Conservation (phyloP, 768 basidiomycete genomes). For the Daedaleopsis sinensis region DNA sequence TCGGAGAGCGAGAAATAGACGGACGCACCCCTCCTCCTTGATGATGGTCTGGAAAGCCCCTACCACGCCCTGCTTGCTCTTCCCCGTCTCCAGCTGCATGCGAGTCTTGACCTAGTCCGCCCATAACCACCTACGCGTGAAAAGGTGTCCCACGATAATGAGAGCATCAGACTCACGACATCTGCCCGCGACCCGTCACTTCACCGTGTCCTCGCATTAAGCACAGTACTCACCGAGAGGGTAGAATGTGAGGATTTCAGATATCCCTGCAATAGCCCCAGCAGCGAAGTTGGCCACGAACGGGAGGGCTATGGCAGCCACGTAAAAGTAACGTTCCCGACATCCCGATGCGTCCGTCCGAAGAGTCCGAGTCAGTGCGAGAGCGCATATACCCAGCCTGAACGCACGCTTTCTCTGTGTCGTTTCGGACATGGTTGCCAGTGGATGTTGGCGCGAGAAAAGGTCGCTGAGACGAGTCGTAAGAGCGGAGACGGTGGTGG, state of each 20-base stretch:
- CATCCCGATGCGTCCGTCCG: neutral
- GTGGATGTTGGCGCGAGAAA: neutral
- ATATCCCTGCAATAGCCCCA: constrained; percentile 94
- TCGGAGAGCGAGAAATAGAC: neutral
- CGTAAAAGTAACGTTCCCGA: constrained; percentile 14
- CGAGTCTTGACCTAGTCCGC: constrained; percentile 87
- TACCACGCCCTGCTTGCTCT: constrained; percentile 72
- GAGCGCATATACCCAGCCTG: neutral
- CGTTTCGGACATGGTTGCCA: constrained; percentile 4
- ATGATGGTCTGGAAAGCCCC: constrained; percentile 85
- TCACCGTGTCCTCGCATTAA: too few relatives aligned
- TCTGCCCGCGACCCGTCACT: constrained; percentile 45
- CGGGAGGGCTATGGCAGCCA: constrained; percentile 60
- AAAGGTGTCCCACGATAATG: neutral
- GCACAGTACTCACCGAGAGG: constrained; percentile 69
- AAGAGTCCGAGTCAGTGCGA: neutral
- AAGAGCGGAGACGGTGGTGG: neutral
- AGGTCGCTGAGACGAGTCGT: neutral
- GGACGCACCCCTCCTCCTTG: constrained; percentile 83
- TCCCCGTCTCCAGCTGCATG: constrained; percentile 94
- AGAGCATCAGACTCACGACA: constrained; percentile 64
- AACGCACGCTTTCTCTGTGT: constrained; percentile 6
- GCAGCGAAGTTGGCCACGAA: constrained; percentile 91
- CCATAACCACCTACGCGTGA: constrained; percentile 14
- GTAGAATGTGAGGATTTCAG: constrained; percentile 83